Evolutionary conservation across 2,329 filamentous ascomycete species (phyloP).

Genomic region (Venturia aucupariae): DNA sequence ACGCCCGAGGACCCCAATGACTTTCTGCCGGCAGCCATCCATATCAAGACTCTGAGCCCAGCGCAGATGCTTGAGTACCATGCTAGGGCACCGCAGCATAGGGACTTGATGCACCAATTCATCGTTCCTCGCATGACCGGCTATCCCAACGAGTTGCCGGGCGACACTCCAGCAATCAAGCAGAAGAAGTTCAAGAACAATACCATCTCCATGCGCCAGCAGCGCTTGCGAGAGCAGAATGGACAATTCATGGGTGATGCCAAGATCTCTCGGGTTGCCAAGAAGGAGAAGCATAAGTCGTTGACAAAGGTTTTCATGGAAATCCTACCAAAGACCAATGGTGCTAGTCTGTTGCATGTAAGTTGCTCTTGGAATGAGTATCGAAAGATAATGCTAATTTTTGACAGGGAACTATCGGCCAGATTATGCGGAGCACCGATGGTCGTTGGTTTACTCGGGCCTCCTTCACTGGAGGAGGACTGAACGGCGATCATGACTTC

Average conservation of each 20-base stretch:
- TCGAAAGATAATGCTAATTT: background rate
- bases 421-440: background rate
- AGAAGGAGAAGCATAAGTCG: background rate
- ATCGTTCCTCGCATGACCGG: background rate
- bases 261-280: background rate
- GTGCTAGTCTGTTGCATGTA: background rate
- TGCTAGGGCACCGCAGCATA: conserved; percentile 3
- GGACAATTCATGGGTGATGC: conserved; percentile 1
- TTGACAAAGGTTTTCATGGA: background rate
- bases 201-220: background rate
- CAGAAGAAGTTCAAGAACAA: background rate
- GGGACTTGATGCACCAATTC: background rate
- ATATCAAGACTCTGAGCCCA: background rate
- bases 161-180: background rate
- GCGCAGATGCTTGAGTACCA: background rate
- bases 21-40: background rate
- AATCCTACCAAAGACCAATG: background rate
- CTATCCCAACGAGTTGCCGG: background rate
- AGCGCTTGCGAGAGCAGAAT: background rate
- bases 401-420: background rate
- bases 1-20: background rate
- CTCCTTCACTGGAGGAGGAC: background rate
- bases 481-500: background rate
- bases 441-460: background rate
- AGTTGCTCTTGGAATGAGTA: background rate